Conservation (phyloP, 371 early-diverging fungal genomes). For the Lichtheimia ramosa region DNA sequence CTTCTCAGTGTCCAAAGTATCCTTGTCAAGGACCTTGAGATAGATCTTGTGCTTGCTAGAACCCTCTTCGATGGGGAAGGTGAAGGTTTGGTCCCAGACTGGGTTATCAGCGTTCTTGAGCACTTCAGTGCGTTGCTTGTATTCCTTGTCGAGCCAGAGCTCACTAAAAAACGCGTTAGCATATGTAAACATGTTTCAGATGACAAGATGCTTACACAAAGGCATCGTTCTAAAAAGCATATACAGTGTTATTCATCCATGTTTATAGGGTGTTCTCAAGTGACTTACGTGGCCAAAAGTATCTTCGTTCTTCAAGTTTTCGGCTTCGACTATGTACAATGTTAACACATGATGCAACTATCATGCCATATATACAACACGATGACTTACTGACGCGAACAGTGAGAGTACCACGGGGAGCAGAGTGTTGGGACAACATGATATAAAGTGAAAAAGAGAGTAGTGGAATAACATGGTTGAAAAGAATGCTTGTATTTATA, state of each 20-base stretch:
- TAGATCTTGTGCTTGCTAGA: conserved; percentile 32
- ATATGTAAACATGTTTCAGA: background rate
- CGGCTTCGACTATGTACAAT: conserved; percentile 12
- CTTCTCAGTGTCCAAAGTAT: conserved; percentile 35
- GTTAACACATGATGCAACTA: background rate
- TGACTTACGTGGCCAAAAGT: conserved; percentile 17
- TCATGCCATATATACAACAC: no score
- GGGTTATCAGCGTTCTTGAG: conserved; percentile 16
- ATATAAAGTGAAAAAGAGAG: conserved; percentile 2
- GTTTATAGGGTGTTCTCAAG: background rate
- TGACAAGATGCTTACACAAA: conserved; percentile 11
- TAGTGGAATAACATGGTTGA: background rate
- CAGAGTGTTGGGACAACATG: conserved; percentile 23
- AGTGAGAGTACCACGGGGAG: conserved; percentile 22
- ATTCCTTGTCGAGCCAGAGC: conserved; percentile 26
- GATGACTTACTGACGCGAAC: conserved; percentile 14
- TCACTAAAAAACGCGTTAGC: conserved; percentile 6
- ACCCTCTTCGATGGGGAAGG: conserved; percentile 25
- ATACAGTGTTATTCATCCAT: background rate
- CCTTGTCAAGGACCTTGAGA: conserved; percentile 43
- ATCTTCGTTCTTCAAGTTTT: conserved; percentile 22
- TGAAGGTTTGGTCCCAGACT: conserved; percentile 28
- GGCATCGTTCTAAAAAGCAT: conserved; percentile 20
- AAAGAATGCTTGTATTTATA: background rate
- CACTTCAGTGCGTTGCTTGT: conserved; percentile 22